Conservation (phyloP, 495 filamentous ascomycete species). For the Coniosporium apollinis region DNA sequence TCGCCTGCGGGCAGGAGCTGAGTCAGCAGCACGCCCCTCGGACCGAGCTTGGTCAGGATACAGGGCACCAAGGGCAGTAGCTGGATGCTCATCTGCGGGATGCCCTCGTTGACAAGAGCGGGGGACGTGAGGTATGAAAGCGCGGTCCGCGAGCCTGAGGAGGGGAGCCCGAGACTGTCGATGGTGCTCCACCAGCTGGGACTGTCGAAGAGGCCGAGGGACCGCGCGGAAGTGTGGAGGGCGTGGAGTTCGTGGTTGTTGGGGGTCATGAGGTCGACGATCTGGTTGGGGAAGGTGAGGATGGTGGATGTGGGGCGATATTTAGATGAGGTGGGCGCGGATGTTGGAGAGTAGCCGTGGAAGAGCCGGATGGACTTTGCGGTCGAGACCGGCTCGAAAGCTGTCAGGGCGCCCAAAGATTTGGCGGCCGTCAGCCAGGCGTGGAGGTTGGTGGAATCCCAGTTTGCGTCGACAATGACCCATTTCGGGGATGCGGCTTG, state of each 20-base stretch:
- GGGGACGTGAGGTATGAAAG: constrained; percentile 43
- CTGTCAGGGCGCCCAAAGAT: constrained; percentile 36
- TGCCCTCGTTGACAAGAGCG: constrained; percentile 55
- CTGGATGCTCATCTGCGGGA: constrained; percentile 67
- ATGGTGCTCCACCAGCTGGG: constrained; percentile 64
- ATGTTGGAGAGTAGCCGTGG: constrained; percentile 9
- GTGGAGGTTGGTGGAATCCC: constrained; percentile 42
- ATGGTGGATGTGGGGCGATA: constrained; percentile 12
- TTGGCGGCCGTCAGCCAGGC: constrained; percentile 46
- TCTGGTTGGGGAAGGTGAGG: constrained; percentile 40
- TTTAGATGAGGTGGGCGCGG: constrained; percentile 2
- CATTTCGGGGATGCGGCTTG: constrained; percentile 42
- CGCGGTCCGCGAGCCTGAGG: constrained; percentile 41
- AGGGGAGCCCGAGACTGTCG: constrained; percentile 51
- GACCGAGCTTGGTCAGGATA: constrained; percentile 71
- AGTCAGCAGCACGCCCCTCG: constrained; percentile 61
- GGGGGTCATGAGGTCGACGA: constrained; percentile 57
- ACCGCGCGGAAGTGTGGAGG: constrained; percentile 50
- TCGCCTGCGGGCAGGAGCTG: constrained; percentile 49
- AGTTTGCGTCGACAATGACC: constrained; percentile 74
- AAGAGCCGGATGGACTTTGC: constrained; percentile 63
- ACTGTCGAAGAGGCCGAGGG: constrained; percentile 46
- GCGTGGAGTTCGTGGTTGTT: constrained; percentile 66
- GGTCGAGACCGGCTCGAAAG: constrained; percentile 81
- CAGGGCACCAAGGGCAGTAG: constrained; percentile 79